phyloP scores from a whole-genome alignment of 2,329 filamentous ascomycete genomes.

The Epichloe amarillans region DNA sequence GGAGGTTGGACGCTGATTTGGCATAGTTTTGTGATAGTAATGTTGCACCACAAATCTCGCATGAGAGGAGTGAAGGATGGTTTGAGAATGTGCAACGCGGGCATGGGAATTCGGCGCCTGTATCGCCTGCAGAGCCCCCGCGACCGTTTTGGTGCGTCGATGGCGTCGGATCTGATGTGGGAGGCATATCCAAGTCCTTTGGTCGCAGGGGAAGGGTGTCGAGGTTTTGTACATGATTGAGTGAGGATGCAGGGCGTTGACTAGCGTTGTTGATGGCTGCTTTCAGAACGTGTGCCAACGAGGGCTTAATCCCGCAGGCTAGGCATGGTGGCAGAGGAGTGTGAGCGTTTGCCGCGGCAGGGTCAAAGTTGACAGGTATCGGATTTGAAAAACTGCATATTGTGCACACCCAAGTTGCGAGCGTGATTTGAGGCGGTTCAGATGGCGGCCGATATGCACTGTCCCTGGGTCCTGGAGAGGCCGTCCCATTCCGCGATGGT shows the following conservation, averaged over 20 bases:
- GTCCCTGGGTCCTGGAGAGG: slow-evolving; percentile 33
- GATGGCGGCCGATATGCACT: slow-evolving; percentile 25
- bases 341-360: slow-evolving; percentile 61
- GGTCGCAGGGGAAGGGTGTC: not conserved
- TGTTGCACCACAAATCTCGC: slow-evolving; percentile 81
- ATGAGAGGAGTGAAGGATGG: slow-evolving; percentile 71
- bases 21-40: slow-evolving; percentile 42
- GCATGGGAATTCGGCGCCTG: slow-evolving; percentile 44
- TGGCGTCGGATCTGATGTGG: not conserved
- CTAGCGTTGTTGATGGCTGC: slow-evolving; percentile 67
- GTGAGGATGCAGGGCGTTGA: slow-evolving; percentile 28
- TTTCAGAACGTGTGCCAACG: slow-evolving; percentile 69
- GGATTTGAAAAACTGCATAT: slow-evolving; percentile 94
- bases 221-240: not conserved
- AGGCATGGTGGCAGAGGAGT: slow-evolving; percentile 78
- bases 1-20: slow-evolving; percentile 19
- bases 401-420: slow-evolving; percentile 84
- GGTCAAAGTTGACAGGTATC: slow-evolving; percentile 87
- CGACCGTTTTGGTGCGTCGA: not conserved
- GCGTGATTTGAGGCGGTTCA: slow-evolving; percentile 34
- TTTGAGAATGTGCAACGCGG: slow-evolving; percentile 90
- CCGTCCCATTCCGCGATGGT: slow-evolving; percentile 31
- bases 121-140: slow-evolving; percentile 3
- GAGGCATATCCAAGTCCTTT: not conserved
- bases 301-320: slow-evolving; percentile 87